Conservation (phyloP, 2,329 filamentous ascomycete species). For the Xylaria sp. region DNA sequence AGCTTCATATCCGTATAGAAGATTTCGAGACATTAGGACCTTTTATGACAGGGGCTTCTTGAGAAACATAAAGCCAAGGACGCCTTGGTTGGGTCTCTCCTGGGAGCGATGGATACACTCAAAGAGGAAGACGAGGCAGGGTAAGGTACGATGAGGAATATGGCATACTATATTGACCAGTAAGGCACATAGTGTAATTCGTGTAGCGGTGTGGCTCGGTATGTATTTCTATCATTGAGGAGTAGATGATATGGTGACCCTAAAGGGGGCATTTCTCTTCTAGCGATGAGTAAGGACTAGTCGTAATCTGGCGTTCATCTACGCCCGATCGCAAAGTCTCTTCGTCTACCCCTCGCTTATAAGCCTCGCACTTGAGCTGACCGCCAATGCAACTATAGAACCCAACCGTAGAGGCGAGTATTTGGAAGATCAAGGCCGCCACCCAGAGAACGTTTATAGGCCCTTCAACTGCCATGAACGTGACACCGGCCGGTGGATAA, state of each 20-base stretch:
- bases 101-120: not conserved
- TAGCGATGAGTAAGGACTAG: no score
- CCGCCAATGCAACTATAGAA: conserved; percentile 39
- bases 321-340: not conserved
- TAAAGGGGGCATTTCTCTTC: conserved; percentile 8
- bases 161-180: not conserved
- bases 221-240: not conserved
- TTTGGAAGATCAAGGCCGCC: conserved; percentile 15
- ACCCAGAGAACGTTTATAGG: conserved; percentile 13
- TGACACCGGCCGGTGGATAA: not conserved
- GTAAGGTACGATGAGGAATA: not conserved
- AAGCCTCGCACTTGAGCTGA: conserved; percentile 34
- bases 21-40: not conserved
- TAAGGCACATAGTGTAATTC: not conserved
- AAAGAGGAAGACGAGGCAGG: not conserved
- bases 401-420: conserved; percentile 23
- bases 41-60: not conserved
- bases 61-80: not conserved
- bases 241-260: not conserved
- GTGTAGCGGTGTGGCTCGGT: not conserved
- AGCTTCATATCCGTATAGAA: not conserved
- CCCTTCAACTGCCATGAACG: conserved; percentile 18
- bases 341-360: conserved; percentile 7
- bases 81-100: no score
- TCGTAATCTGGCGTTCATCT: not conserved